These are phyloP conservation scores for Saccharomyces hybrid DNA, from an alignment of 1,139 yeast genomes.

Conservation along the genomic window DNA sequence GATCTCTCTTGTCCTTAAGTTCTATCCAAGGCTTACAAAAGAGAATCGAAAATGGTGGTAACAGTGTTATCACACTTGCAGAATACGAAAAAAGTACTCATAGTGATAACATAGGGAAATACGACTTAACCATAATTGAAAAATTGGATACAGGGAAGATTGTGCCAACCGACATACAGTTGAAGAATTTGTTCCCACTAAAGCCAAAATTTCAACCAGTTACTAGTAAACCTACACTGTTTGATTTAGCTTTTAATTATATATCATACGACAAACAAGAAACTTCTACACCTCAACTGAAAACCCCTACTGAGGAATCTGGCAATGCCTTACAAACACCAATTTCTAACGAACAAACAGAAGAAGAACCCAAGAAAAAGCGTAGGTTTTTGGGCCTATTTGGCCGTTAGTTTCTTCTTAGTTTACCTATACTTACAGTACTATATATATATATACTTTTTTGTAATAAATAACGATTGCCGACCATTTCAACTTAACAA, in stretches of 20 bases:
- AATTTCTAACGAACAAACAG: conserved; percentile 4
- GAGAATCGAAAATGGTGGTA: conserved; percentile 18
- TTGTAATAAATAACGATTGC: not conserved
- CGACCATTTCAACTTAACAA: not conserved
- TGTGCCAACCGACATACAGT: conserved; percentile 33
- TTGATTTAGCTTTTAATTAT: conserved; percentile 83
- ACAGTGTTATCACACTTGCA: conserved; percentile 28
- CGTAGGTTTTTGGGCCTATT: conserved; percentile 45
- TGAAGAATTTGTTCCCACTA: conserved; percentile 44
- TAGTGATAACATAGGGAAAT: conserved; percentile 4
- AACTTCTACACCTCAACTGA: not conserved
- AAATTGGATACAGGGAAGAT: conserved; percentile 38
- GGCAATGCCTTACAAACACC: not conserved
- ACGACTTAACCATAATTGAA: conserved; percentile 39
- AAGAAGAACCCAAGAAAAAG: conserved; percentile 30
- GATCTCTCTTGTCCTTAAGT: conserved; percentile 13
- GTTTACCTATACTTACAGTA: not conserved
- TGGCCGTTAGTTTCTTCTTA: conserved; percentile 30
- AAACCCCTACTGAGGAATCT: not conserved
- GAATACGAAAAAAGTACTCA: conserved; percentile 24
- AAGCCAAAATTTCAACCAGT: conserved; percentile 47
- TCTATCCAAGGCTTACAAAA: conserved; percentile 13
- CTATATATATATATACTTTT: not conserved
- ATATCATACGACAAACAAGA: conserved; percentile 42
- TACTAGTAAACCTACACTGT: conserved; percentile 77